Evolutionary conservation across 2,329 filamentous ascomycete genomes (phyloP).

Genomic region (Xylariaceae sp.): DNA sequence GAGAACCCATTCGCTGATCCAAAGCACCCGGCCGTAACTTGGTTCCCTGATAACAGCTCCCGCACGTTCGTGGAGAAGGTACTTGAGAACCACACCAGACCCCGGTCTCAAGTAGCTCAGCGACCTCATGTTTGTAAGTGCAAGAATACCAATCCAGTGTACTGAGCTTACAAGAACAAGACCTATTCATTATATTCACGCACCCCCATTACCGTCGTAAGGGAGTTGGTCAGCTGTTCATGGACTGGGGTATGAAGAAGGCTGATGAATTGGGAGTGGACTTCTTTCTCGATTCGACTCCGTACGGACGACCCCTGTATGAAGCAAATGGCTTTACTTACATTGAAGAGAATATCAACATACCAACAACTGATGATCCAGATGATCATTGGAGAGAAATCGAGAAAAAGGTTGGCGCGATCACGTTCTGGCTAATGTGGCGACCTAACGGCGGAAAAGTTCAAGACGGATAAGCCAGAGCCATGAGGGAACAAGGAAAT

Average conservation of each 20-base stretch:
- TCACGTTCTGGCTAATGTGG: conserved; percentile 28
- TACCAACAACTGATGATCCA: conserved; percentile 27
- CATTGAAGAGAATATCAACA: conserved; percentile 32
- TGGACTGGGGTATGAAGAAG: conserved; percentile 35
- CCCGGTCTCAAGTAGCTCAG: conserved; percentile 24
- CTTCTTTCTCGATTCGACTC: conserved; percentile 35
- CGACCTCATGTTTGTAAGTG: conserved; percentile 34
- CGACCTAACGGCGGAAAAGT: conserved; percentile 13
- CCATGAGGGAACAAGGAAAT: conserved; percentile 18
- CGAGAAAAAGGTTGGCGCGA: conserved; percentile 49
- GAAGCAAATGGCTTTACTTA: conserved; percentile 31
- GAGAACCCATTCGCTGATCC: conserved; percentile 37
- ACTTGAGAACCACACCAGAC: conserved; percentile 18
- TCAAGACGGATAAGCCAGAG: conserved; percentile 27
- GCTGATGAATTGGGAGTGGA: conserved; percentile 32
- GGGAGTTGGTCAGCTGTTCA: conserved; percentile 32
- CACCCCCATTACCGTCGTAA: conserved; percentile 32
- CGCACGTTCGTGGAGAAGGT: conserved; percentile 32
- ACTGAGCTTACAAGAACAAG: conserved; percentile 4
- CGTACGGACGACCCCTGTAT: conserved; percentile 29
- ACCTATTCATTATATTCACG: conserved; percentile 35
- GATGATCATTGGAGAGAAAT: conserved; percentile 35
- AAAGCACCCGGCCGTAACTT: conserved; percentile 30
- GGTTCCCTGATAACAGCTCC: conserved; percentile 42
- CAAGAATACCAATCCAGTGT: not conserved